Percentiles rank a stretch among this genome's conserved stretches.
Conservation (phyloP, 306 rosid species). For the Trifolium repens region DNA sequence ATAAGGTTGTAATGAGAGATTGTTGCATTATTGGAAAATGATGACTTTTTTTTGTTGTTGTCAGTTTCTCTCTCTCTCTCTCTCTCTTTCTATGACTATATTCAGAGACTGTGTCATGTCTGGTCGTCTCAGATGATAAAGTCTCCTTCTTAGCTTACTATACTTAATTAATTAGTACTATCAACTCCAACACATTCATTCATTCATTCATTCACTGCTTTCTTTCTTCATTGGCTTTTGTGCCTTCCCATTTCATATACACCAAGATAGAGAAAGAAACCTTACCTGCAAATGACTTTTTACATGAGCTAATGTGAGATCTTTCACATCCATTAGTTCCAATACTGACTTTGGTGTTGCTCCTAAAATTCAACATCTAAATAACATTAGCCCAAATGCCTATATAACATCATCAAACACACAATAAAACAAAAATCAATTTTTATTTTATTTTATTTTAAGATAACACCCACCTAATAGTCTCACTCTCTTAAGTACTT, state of each 20-base stretch:
- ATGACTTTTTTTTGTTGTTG: conserved; percentile 61
- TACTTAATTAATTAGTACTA: background rate
- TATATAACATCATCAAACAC: conserved; percentile 8
- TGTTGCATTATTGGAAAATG: conserved; percentile 68
- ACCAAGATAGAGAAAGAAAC: conserved; percentile 23
- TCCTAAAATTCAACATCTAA: conserved; percentile 60
- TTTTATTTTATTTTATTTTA: background rate
- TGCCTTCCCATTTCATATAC: conserved; percentile 40
- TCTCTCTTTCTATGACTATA: conserved; percentile 32
- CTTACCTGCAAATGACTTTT: conserved; percentile 96
- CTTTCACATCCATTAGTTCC: conserved; percentile 98
- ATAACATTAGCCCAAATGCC: conserved; percentile 37
- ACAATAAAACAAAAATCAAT: too few species aligned
- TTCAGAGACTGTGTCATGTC: conserved; percentile 52
- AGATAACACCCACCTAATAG: background rate
- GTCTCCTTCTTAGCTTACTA: conserved; percentile 41
- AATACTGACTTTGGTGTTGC: conserved; percentile 96
- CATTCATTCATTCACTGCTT: conserved; percentile 41
- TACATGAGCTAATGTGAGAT: conserved; percentile 95
- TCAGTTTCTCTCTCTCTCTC: conserved; percentile 41
- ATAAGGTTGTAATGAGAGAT: conserved; percentile 51
- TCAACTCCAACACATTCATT: conserved; percentile 41
- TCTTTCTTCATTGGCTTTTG: conserved; percentile 54
- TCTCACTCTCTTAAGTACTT: background rate
- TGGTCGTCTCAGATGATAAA: conserved; percentile 55